Evolutionary conservation across 2,329 filamentous ascomycete genomes (phyloP).

Genomic region (Hymenoscyphus scutula): DNA sequence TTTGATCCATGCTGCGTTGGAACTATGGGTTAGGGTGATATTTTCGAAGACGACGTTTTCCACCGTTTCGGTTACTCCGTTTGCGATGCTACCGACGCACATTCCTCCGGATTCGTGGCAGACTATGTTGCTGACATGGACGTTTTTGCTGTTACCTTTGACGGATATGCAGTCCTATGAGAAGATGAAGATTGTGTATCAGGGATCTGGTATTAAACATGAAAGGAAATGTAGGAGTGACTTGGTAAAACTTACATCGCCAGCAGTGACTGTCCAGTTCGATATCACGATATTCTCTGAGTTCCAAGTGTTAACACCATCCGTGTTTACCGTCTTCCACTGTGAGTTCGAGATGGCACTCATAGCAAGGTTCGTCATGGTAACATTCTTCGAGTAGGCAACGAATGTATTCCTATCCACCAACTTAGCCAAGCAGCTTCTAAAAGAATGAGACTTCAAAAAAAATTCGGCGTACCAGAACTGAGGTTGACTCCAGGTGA

Average conservation of each 20-base stretch:
- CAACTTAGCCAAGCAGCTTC: background rate
- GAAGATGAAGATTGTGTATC: background rate
- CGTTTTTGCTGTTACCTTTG: conserved; percentile 56
- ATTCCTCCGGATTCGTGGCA: conserved; percentile 58
- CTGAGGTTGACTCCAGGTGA: conserved; percentile 20
- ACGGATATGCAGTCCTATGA: conserved; percentile 51
- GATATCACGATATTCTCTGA: conserved; percentile 52
- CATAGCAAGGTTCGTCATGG: conserved; percentile 23
- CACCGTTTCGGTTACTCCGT: conserved; percentile 52
- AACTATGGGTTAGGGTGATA: conserved; percentile 36
- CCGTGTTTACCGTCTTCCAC: conserved; percentile 56
- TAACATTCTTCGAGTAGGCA: conserved; percentile 20
- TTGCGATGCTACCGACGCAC: conserved; percentile 47
- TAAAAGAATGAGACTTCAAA: too few species aligned
- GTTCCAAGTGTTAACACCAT: conserved; percentile 60
- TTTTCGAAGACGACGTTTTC: conserved; percentile 55
- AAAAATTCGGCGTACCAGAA: conserved; percentile 16
- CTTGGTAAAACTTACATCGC: conserved; percentile 27
- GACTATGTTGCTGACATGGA: conserved; percentile 58
- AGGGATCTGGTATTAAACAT: background rate
- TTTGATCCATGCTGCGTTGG: conserved; percentile 39
- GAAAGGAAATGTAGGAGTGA: background rate
- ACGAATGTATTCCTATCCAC: conserved; percentile 20
- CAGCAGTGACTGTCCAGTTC: conserved; percentile 50
- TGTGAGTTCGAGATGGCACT: conserved; percentile 39